Base-by-base conservation (phyloP, 2,329 filamentous ascomycete genomes). In the Diplodia scrobiculata region DNA sequence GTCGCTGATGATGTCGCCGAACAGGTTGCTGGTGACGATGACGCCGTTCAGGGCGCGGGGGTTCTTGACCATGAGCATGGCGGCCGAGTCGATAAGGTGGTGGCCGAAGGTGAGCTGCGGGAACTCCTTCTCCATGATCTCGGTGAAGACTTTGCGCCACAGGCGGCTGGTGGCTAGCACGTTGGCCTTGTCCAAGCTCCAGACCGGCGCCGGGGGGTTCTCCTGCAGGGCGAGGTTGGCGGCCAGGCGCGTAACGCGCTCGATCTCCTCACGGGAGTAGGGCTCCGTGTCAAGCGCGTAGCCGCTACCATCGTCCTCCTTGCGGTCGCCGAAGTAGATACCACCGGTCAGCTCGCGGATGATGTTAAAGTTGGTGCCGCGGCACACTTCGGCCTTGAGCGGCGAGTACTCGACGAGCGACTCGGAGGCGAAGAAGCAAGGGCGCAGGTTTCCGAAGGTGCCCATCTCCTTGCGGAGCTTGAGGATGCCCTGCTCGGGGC, bases 21-120 rank as follows among this genome's bases (percentile, higher is more conserved):
- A 97, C 71, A 98, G 77, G 79, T 98, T 99, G 83, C 89, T 93
- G 13, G 93, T 96, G 69, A 98, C 88, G 54, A 98, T 86, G 41
- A 98, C 87, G 64, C 94, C 95, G 77, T 97, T 98, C 63, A 98
- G 84, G 25, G 87, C 86, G 11, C 89, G 84, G 10, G 94, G 94
- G 80, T 93, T 94, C 88, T 96, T 97, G 75, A 98, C 86, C 90
- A 98, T 92, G 72, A 97, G 83, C 93, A 98, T 97, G 70, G 94
- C 94, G n/a, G 94, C 94, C 66, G 88, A 91, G 81, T 98, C 94
- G 76, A 98, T 97, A 60, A 98, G 85, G 77, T 98, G 93, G 78
- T 97, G 94, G 70, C 88, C 87, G 51, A 96, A 81, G 81, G 91
- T 86, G 53, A 97, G 80, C 77, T 94, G 87, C 2, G 94, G 92